These are phyloP conservation scores for Boletus patriciae DNA, from an alignment of 768 basidiomycete genomes.

Conservation along the genomic window DNA sequence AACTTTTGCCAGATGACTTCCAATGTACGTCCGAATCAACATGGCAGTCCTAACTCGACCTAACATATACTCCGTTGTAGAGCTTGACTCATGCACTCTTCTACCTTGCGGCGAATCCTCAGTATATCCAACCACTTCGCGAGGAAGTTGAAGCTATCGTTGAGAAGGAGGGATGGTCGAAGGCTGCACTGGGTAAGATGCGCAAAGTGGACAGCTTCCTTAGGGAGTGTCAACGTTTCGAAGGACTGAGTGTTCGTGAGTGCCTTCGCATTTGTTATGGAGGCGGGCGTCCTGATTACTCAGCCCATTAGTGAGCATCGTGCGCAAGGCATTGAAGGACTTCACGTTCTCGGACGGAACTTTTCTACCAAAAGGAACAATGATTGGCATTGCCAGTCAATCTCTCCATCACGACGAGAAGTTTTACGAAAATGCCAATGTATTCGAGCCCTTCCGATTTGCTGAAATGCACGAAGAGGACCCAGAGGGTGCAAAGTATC, in stretches of 20 bases:
- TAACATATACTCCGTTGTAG: slow-evolving; percentile 7
- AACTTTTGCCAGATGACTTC: not conserved
- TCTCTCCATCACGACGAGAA: slow-evolving; percentile 21
- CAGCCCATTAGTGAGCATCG: slow-evolving; percentile 25
- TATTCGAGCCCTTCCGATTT: slow-evolving; percentile 53
- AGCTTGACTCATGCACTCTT: slow-evolving; percentile 36
- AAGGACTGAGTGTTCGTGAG: slow-evolving; percentile 29
- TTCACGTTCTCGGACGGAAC: slow-evolving; percentile 42
- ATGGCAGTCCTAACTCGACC: too few relatives aligned
- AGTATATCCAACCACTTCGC: slow-evolving; percentile 35
- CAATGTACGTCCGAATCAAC: not conserved
- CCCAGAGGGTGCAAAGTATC: slow-evolving; percentile 35
- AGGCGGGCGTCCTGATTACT: not conserved
- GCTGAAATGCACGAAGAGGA: slow-evolving; percentile 34
- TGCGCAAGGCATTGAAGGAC: slow-evolving; percentile 33
- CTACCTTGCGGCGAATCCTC: slow-evolving; percentile 36
- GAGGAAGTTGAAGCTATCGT: slow-evolving; percentile 38
- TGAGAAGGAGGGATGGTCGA: slow-evolving; percentile 29
- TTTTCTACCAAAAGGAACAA: slow-evolving; percentile 35
- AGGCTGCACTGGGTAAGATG: slow-evolving; percentile 28
- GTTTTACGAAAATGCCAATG: slow-evolving; percentile 35
- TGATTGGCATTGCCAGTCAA: slow-evolving; percentile 20
- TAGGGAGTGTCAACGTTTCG: slow-evolving; percentile 35
- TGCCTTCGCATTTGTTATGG: not conserved
- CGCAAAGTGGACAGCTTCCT: slow-evolving; percentile 42